Evolutionary conservation across 148 eudicot species (phyloP), one percentile per base, ranked within the genome.

Genomic region (Talinum fruticosum): DNA sequence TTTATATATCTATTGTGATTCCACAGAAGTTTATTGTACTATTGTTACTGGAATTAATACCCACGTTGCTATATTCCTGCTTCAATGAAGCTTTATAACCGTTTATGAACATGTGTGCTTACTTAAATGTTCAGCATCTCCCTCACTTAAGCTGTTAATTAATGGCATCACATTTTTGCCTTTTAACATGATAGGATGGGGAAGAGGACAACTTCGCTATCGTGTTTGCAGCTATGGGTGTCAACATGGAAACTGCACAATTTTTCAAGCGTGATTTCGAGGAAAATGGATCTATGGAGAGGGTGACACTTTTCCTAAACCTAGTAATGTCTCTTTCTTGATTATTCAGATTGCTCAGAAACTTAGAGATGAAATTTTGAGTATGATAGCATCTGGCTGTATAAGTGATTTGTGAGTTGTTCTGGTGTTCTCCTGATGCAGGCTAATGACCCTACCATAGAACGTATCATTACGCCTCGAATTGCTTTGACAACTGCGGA

Each of bases 231-330:
- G 93, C 92, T 61, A 90, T 90, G 93, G 93, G 93, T 78, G 97
- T 92, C 78, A 93, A 90, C 87, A 96, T 96, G 99, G 99, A 93
- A 85, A 96, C 97, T 24, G 97, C 99, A 61, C 99, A 96, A 84
- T 96, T 96, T 78, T 96, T 96, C 79, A 96, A 96, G 87, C 97
- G 99, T 85, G 99, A 96, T 87, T 96, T 96, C 78, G 99, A 96
- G 87, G 99, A 96, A 85, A 96, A 96, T 80, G 99, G 99, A 71
- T 96, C 99, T 51, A 96, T 96, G 99, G 99, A 96, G 82, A 96
- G 99, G 86, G 99, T 96, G 79, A 96, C 97, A 78, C 99, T 96
- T 75, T 96, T 96, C 66, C 85, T 96, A 67, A 96, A 96, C 79
- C 86, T 96, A 89, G 99, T 93, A 88, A 59, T 59, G 26, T 59